phyloP scores from a whole-genome alignment of 192 early-diverging fungal genomes.

The Fimicolochytrium jonesii region DNA sequence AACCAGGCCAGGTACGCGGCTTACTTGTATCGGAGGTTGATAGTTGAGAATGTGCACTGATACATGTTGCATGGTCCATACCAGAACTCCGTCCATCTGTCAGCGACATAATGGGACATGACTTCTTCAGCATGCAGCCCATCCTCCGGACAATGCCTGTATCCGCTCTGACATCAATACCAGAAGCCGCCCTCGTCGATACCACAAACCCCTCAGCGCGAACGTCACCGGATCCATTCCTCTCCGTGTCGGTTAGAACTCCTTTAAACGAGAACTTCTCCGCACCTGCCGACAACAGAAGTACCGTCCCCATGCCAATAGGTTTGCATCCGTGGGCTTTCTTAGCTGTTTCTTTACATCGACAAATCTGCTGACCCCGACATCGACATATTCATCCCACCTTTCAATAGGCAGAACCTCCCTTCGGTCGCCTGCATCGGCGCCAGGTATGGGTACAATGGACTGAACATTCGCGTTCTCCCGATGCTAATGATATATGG shows the following conservation, averaged over 20 bases:
- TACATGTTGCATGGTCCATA: not conserved
- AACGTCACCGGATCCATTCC: not conserved
- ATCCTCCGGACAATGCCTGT: conserved; percentile 36
- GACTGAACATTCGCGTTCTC: too few species aligned
- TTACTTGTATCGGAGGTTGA: not conserved
- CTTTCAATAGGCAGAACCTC: too few species aligned
- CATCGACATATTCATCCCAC: too few species aligned
- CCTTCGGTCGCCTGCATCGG: too few species aligned
- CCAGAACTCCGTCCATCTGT: conserved; percentile 43
- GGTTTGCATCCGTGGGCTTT: too few species aligned
- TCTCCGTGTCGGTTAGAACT: not conserved
- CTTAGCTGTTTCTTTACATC: too few species aligned
- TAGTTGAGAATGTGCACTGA: not conserved
- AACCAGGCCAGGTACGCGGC: conserved; percentile 41
- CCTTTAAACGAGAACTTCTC: conserved; percentile 1
- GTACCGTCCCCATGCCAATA: too few species aligned
- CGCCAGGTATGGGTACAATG: too few species aligned
- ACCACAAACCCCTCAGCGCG: not conserved
- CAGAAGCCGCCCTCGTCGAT: conserved; percentile 6
- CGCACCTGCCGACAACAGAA: conserved; percentile 14
- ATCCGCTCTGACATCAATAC: conserved; percentile 25
- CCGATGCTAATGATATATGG: too few species aligned
- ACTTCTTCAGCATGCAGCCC: conserved; percentile 37
- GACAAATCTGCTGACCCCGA: too few species aligned
- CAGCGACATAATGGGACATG: conserved; percentile 43